A percentile compares a stretch with the other conserved stretches of the same genome.
Evolutionary conservation across 345 rosid genomes (phyloP).

Genomic region (Rhodamnia argentea): DNA sequence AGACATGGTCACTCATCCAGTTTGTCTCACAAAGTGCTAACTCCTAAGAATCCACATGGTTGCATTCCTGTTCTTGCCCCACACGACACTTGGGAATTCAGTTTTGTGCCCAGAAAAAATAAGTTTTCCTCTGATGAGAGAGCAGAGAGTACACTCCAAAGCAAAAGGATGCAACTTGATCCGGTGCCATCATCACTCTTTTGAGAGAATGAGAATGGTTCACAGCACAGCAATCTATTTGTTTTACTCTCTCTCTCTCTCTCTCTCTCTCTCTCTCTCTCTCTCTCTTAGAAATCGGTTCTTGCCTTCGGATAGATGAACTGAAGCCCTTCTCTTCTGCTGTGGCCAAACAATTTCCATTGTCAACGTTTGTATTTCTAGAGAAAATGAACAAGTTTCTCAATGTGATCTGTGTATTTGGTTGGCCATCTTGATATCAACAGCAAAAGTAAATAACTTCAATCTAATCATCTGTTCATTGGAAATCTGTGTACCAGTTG

Average conservation of each 20-base stretch:
- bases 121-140: not conserved
- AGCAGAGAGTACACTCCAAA: not conserved
- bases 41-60: not conserved
- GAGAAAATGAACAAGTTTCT: not conserved
- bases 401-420: not conserved
- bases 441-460: not conserved
- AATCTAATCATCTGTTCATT: not conserved
- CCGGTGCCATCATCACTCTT: not conserved
- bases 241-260: not conserved
- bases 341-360: not conserved
- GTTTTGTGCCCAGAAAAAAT: not conserved
- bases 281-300: not conserved
- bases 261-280: not conserved
- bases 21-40: not conserved
- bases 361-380: fast-evolving
- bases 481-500: not conserved
- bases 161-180: not conserved
- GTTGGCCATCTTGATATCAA: not conserved
- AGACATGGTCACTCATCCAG: not conserved
- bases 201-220: not conserved
- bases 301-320: not conserved
- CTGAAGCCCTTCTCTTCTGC: not conserved
- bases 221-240: not conserved
- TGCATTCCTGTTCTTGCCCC: not conserved
- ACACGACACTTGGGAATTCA: too few species aligned